A percentile compares a stretch with the other conserved stretches of the same genome.
These are phyloP conservation scores for Aspergillus felis DNA, from an alignment of 2,329 filamentous ascomycete species.

Conservation along the genomic window DNA sequence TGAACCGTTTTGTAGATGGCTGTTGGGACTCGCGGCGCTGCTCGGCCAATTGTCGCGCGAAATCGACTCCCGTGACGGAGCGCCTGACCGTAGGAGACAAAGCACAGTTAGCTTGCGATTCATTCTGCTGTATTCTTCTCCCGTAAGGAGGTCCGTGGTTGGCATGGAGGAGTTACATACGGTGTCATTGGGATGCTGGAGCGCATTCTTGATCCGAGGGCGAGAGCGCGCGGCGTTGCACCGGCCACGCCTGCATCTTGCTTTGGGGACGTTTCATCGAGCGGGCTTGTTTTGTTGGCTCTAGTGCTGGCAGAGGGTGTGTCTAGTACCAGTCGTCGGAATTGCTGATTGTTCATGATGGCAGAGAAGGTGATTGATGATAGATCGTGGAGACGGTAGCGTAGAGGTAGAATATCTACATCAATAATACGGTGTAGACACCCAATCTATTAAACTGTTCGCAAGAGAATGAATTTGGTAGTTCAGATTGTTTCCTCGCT, in stretches of 20 bases:
- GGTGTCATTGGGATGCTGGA: conserved; percentile 93
- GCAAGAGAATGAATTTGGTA: background rate
- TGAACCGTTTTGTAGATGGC: conserved; percentile 68
- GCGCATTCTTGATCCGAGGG: conserved; percentile 72
- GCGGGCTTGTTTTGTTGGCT: conserved; percentile 14
- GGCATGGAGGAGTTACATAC: conserved; percentile 46
- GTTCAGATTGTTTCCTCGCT: background rate
- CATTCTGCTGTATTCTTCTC: conserved; percentile 5
- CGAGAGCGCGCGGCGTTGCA: conserved; percentile 48
- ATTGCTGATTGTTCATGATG: conserved; percentile 91
- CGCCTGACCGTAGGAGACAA: too few species aligned
- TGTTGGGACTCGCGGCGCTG: conserved; percentile 53
- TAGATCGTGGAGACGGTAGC: background rate
- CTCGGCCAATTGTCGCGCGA: conserved; percentile 80
- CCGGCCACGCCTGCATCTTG: conserved; percentile 32
- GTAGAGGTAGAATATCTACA: background rate
- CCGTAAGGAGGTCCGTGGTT: background rate
- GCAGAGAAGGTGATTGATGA: background rate
- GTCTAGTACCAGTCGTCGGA: conserved; percentile 71
- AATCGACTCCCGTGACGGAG: conserved; percentile 64
- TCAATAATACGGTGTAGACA: background rate
- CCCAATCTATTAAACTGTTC: background rate
- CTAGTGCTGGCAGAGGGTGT: conserved; percentile 35
- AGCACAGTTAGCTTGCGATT: conserved; percentile 11
- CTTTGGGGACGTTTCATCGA: conserved; percentile 8